Percentiles rank a stretch among this genome's conserved stretches.
Evolutionary conservation across 2,329 filamentous ascomycete genomes (phyloP).

Genomic region (Nannizziopsis arthrosporioides): DNA sequence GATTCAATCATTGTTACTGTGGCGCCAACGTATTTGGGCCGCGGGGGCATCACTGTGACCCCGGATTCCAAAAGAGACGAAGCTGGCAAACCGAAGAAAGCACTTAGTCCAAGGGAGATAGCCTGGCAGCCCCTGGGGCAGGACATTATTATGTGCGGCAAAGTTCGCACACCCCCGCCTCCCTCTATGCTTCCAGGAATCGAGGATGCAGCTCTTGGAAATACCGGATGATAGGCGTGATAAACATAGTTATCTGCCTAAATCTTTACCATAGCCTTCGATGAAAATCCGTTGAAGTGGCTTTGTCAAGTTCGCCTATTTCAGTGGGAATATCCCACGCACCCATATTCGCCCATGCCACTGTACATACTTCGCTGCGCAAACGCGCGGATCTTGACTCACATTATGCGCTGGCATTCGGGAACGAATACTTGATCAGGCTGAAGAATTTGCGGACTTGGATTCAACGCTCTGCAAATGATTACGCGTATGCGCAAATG

Average conservation of each 20-base stretch:
- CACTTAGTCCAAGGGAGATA: slow-evolving; percentile 54
- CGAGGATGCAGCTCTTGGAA: slow-evolving; percentile 15
- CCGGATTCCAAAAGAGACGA: slow-evolving; percentile 48
- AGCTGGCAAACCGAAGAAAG: slow-evolving; percentile 45
- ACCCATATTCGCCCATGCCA: no score
- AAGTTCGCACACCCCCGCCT: slow-evolving; percentile 29
- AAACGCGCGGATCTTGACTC: no score
- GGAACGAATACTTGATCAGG: no score
- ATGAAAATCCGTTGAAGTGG: slow-evolving; percentile 12
- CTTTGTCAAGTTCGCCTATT: not conserved
- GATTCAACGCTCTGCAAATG: no score
- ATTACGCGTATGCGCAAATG: no score
- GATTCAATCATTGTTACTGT: slow-evolving; percentile 77
- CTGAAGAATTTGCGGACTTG: no score
- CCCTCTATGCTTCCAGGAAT: slow-evolving; percentile 14
- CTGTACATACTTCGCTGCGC: no score
- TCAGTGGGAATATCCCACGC: no score
- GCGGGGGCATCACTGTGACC: slow-evolving; percentile 66
- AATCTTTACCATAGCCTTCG: slow-evolving; percentile 16
- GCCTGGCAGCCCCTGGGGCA: slow-evolving; percentile 68
- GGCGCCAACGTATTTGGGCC: slow-evolving; percentile 80
- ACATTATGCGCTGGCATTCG: no score
- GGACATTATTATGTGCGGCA: slow-evolving; percentile 72
- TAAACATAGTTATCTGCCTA: slow-evolving; percentile 1
- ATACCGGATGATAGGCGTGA: not conserved